Base-by-base conservation (phyloP, 139 green algal species). In the Chlorella sp. region DNA sequence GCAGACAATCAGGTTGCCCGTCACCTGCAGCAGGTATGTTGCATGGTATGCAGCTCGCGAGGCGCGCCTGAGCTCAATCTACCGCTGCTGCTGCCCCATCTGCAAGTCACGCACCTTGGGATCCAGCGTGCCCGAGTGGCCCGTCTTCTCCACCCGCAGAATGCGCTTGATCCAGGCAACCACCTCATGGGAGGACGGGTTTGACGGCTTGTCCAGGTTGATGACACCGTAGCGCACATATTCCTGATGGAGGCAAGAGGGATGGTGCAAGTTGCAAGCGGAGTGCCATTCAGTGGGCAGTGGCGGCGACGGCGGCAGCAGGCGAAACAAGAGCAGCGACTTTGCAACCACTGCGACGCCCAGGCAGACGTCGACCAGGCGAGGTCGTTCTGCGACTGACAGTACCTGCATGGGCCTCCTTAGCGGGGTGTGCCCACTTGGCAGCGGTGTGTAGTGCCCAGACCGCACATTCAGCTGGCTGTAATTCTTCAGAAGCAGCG, bases 391-490 rank as follows among this genome's bases (percentile, higher is more conserved):
- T n/a, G 73, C 32, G 40, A 32, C 3, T 8, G 28, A 6, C 28
- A 32, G 56, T 32, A 48, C 84, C 76, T 85, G 51, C 8, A 99
- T 86, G 7, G 95, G 90, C 3, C 96, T 93, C 73, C 94, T 93
- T 14, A 99, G 89, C 22, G 97, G 97, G 3, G 96, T 98, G 88
- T 93, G 85, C 22, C 97, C 97, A 24, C 89, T 92, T 20, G 97
- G 96, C 65, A 99, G 99, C 28, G 97, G 97, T 14, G 97, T 99
- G 93, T 99, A 99, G 89, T 99, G 97, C 22, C 96, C 97, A 1
- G 95, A 98, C 20, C 96, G 92, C 1, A 99, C 94, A 77, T 99
- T 94, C 28, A 98, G 90, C 79, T 96, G 95, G 88, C 96, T 93
- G 73, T 98, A 98, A 90, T 98, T 96, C 90, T 99, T 99, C 13